Evolutionary conservation across 78 protist species (phyloP), one percentile per base, ranked within the genome.

Genomic region (Dictyostelium brefeldianum): DNA sequence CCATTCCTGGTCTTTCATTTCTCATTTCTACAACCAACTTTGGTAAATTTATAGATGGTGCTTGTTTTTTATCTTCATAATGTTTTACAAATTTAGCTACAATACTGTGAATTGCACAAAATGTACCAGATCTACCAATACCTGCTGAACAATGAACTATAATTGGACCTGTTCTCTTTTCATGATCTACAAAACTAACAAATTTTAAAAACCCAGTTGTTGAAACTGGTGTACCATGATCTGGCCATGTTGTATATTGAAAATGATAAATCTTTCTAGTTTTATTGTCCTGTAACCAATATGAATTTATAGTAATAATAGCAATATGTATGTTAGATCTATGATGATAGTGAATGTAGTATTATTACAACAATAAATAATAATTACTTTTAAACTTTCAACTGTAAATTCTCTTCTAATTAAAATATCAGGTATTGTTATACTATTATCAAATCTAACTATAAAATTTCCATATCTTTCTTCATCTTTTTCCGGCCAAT

Each of bases 161-260:
- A 56, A 93, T 74, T 57, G 96, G 96, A 25, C 94, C 96, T 22
- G 75, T 56, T 53, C 80, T 83, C 4, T 54, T 67, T 25, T 74
- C 89, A 53, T 84, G 57, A 18, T 93, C 96, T 22, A 93, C 96
- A 47, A 59, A 75, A 22, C 74, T 56, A 18, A 83, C 69, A 54
- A 93, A 80, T 25, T 78, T 81, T 81, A 93, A 71, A 81, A 93
- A 93, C 4, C 48, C 67, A 27, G 84, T 83, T 11, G 80, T 91
- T 25, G 96, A 81, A 59, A 74, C 83, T 54, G 92, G 89, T 51
- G 84, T 56, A 11, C 92, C 97, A 56, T 95, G 95, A 71, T 95
- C 97, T 43, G 96, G 97, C 97, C 97, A 95, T 20, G 97, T 59
- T 25, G 81, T 82, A 48, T 78, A 83, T 65, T 95, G 97, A 57